Conservation (phyloP, 495 filamentous ascomycete genomes). For the Ascodesmis nigricans region DNA sequence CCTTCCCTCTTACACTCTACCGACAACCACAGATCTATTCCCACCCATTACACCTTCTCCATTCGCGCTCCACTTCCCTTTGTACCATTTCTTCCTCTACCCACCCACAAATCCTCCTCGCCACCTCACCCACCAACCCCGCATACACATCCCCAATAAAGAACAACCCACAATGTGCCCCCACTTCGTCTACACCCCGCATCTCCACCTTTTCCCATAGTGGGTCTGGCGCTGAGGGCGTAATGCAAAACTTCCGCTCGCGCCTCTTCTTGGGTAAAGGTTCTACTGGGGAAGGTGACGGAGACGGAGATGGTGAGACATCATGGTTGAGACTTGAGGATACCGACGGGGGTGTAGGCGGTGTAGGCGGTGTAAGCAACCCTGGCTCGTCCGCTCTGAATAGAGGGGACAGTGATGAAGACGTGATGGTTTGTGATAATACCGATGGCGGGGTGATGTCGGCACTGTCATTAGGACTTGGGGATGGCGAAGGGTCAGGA, state of each 20-base stretch:
- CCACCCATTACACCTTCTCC: no score
- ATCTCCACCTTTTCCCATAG: constrained; percentile 60
- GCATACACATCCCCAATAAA: constrained; percentile 50
- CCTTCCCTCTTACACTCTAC: no score
- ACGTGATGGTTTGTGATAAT: background rate
- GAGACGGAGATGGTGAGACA: background rate
- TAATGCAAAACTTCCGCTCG: constrained; percentile 55
- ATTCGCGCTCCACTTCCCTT: no score
- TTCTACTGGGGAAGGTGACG: background rate
- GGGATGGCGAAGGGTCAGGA: background rate
- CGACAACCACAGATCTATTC: no score
- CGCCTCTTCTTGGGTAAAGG: constrained; percentile 20
- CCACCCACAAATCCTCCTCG: constrained; percentile 47
- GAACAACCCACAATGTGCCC: constrained; percentile 69
- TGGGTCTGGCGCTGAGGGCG: constrained; percentile 39
- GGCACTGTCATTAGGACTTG: background rate
- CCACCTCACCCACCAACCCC: constrained; percentile 51
- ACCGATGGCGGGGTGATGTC: background rate
- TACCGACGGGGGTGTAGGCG: background rate
- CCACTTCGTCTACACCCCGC: constrained; percentile 64
- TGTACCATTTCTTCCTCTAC: constrained; percentile 38
- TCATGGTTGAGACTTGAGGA: constrained; percentile 1
- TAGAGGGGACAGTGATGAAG: background rate
- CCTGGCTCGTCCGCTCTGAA: background rate
- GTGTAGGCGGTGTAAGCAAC: constrained; percentile 1